phyloP scores from a whole-genome alignment of 1,284 basidiomycete species.

The Chiua sp. region DNA sequence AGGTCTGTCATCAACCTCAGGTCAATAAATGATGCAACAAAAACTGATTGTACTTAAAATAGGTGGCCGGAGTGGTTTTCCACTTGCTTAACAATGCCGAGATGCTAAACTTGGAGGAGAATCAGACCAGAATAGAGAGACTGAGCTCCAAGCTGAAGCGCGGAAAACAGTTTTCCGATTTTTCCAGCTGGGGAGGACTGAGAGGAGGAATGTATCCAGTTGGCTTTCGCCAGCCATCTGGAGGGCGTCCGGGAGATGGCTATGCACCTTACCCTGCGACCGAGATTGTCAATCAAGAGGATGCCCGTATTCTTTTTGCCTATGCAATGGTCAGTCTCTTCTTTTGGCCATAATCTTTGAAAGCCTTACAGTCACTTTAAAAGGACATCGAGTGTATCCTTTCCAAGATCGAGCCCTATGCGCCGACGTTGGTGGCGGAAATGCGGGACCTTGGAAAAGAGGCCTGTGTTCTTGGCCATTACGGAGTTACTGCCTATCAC shows the following conservation, averaged over 20 bases:
- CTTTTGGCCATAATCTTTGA: no score
- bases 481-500: conserved; percentile 9
- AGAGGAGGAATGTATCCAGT: conserved; percentile 1
- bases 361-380: background rate
- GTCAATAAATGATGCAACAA: no score
- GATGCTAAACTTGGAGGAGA: background rate
- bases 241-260: conserved; percentile 3
- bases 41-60: no score
- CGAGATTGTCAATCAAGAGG: background rate
- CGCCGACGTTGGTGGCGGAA: background rate
- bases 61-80: background rate
- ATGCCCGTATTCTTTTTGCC: background rate
- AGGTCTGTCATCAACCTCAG: background rate
- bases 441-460: background rate
- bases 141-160: background rate
- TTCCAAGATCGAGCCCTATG: conserved; percentile 1
- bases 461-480: background rate
- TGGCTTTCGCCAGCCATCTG: background rate
- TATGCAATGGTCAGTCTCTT: background rate
- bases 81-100: background rate
- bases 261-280: conserved; percentile 2
- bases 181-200: no score
- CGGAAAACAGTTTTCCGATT: background rate
- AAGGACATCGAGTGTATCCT: conserved; percentile 12
- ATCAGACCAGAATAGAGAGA: conserved; percentile 3